These are phyloP conservation scores for Populus hybrid DNA, from an alignment of 441 rosid genomes.

Conservation along the genomic window DNA sequence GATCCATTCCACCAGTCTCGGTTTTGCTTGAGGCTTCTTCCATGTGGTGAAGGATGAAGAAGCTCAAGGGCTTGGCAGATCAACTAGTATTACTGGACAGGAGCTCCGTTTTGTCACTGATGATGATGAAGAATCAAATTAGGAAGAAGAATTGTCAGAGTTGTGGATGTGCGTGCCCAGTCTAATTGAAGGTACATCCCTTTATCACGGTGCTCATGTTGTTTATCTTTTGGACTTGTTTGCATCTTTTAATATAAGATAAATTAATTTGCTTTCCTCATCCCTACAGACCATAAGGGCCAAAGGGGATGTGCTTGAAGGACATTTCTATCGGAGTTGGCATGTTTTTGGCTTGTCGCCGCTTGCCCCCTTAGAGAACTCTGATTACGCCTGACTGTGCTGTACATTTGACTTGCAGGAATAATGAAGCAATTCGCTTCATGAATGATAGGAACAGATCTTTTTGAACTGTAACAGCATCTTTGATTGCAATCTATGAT, in stretches of 20 bases:
- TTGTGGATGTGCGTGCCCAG: conserved; percentile 14
- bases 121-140: conserved; percentile 24
- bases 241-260: background rate
- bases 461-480: background rate
- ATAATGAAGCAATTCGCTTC: background rate
- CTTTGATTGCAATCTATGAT: background rate
- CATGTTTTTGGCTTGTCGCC: conserved; percentile 1
- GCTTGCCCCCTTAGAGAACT: conserved; percentile 2
- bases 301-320: conserved; percentile 2
- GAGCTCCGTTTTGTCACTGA: conserved; percentile 26
- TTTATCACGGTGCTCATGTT: background rate
- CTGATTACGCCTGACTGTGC: background rate
- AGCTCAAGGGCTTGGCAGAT: conserved; percentile 29
- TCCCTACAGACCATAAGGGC: conserved; percentile 20
- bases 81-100: conserved; percentile 12
- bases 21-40: conserved; percentile 38
- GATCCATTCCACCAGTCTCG: conserved; percentile 35
- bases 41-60: conserved; percentile 26
- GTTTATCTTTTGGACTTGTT: background rate
- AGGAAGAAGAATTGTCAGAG: conserved; percentile 19
- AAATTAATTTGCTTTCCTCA: background rate
- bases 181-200: background rate
- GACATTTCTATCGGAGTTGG: background rate
- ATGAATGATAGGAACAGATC: background rate
- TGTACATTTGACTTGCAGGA: background rate